Evolutionary conservation across 2,329 filamentous ascomycete genomes (phyloP).

Genomic region (Cladosporium sp.): DNA sequence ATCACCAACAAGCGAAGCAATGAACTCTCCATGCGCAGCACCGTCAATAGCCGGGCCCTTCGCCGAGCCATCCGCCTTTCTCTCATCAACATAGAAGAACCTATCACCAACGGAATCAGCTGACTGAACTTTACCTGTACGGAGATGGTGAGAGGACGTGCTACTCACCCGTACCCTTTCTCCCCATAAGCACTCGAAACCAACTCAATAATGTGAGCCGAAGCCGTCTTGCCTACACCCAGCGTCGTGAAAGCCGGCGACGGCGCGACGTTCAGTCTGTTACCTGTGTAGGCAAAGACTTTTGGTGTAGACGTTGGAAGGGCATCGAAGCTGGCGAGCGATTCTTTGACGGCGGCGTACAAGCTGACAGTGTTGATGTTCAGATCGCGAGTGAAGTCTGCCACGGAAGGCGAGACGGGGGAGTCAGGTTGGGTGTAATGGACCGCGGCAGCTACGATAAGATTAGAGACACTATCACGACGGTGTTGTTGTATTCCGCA

Average conservation of each 20-base stretch:
- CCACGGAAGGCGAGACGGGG: slow-evolving; percentile 19
- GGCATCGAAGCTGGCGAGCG: slow-evolving; percentile 28
- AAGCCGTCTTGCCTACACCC: slow-evolving; percentile 39
- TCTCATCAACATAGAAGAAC: slow-evolving; percentile 52
- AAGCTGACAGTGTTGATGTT: slow-evolving; percentile 37
- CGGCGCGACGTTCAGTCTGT: slow-evolving; percentile 32
- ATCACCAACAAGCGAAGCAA: slow-evolving; percentile 13
- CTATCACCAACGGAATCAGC: slow-evolving; percentile 27
- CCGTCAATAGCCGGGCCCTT: slow-evolving; percentile 14
- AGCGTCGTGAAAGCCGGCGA: slow-evolving; percentile 29
- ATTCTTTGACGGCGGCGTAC: slow-evolving; percentile 39
- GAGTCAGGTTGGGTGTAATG: slow-evolving; percentile 25
- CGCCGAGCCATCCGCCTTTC: slow-evolving; percentile 37
- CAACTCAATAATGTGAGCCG: slow-evolving; percentile 34
- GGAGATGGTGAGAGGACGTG: slow-evolving; percentile 11
- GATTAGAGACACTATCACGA: neutral
- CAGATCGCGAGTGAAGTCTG: slow-evolving; percentile 22
- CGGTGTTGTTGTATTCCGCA: neutral
- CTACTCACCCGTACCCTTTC: slow-evolving; percentile 31
- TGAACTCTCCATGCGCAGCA: slow-evolving; percentile 18
- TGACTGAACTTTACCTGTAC: neutral
- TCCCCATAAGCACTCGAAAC: slow-evolving; percentile 34
- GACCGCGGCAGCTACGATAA: neutral
- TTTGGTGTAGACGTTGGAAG: slow-evolving; percentile 3
- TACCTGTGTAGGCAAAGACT: slow-evolving; percentile 43